phyloP scores from a whole-genome alignment of 208 protist genomes.

The Phytomonas sp. region DNA sequence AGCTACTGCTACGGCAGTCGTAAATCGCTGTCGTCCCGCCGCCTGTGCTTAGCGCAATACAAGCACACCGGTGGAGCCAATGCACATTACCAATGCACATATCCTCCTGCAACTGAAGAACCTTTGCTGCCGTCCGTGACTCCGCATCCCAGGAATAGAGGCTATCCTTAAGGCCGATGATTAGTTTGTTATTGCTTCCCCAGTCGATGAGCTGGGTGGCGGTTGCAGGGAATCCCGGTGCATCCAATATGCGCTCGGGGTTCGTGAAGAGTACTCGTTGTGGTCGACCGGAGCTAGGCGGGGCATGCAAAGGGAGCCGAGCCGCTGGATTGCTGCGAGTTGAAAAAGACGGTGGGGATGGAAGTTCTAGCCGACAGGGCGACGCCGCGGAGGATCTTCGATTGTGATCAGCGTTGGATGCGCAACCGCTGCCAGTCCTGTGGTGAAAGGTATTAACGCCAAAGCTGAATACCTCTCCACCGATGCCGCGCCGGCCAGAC shows the following conservation, averaged over 20 bases:
- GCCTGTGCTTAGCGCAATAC: constrained; percentile 48
- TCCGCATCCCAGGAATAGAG: constrained; percentile 71
- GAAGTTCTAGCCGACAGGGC: constrained; percentile 3
- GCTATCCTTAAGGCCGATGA: constrained; percentile 65
- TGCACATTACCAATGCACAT: constrained; percentile 42
- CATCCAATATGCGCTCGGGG: constrained; percentile 70
- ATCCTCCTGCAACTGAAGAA: constrained; percentile 49
- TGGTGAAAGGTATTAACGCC: constrained; percentile 5
- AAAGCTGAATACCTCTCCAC: constrained; percentile 35
- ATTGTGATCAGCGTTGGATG: constrained; percentile 12
- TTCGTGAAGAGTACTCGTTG: constrained; percentile 55
- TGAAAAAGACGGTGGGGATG: constrained; percentile 9
- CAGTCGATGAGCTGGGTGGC: constrained; percentile 72
- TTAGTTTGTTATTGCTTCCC: constrained; percentile 75
- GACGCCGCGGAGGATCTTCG: constrained; percentile 6
- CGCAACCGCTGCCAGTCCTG: too few species aligned
- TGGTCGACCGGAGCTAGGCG: constrained; percentile 16
- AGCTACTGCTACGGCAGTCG: constrained; percentile 48
- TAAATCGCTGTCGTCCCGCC: constrained; percentile 58
- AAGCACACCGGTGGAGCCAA: constrained; percentile 74
- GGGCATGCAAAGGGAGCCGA: constrained; percentile 9
- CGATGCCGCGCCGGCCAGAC: constrained; percentile 14
- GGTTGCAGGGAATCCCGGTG: constrained; percentile 52
- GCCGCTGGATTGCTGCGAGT: not conserved
- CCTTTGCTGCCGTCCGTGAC: constrained; percentile 34